Evolutionary conservation across 768 basidiomycete species (phyloP).

Genomic region (Hypholoma sublateritium): DNA sequence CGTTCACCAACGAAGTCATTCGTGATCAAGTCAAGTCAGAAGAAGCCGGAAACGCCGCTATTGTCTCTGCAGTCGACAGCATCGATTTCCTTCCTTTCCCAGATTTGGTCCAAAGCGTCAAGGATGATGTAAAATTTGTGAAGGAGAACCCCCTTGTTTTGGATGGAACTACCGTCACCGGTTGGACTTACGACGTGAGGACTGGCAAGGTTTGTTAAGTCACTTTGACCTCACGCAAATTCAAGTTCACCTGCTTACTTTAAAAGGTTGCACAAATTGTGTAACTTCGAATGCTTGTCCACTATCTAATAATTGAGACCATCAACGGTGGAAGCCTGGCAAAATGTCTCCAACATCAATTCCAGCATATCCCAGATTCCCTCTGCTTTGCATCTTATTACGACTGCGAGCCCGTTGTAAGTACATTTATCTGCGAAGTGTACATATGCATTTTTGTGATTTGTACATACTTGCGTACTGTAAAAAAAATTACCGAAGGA

Average conservation of each 20-base stretch:
- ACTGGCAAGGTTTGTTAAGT: constrained; percentile 50
- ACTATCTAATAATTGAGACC: no score
- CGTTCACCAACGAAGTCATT: constrained; percentile 52
- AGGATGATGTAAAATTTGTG: constrained; percentile 58
- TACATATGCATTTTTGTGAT: no score
- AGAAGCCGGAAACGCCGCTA: constrained; percentile 31
- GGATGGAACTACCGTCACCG: constrained; percentile 52
- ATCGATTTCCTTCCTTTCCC: constrained; percentile 60
- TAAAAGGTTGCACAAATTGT: constrained; percentile 14
- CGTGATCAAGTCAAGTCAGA: constrained; percentile 49
- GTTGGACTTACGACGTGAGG: constrained; percentile 68
- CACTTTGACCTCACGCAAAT: background rate
- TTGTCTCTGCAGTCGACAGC: constrained; percentile 32
- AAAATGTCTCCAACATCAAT: no score
- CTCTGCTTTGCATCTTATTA: no score
- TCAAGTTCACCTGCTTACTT: background rate
- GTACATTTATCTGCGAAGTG: no score
- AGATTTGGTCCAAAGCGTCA: constrained; percentile 51
- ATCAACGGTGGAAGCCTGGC: no score
- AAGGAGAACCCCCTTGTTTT: constrained; percentile 56
- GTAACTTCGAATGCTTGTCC: background rate
- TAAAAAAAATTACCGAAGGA: no score
- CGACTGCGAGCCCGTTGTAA: no score
- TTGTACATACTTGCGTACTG: no score
- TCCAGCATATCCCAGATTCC: no score